Evolutionary conservation across 2,329 filamentous ascomycete species (phyloP).

Genomic region (Venturia asperata): DNA sequence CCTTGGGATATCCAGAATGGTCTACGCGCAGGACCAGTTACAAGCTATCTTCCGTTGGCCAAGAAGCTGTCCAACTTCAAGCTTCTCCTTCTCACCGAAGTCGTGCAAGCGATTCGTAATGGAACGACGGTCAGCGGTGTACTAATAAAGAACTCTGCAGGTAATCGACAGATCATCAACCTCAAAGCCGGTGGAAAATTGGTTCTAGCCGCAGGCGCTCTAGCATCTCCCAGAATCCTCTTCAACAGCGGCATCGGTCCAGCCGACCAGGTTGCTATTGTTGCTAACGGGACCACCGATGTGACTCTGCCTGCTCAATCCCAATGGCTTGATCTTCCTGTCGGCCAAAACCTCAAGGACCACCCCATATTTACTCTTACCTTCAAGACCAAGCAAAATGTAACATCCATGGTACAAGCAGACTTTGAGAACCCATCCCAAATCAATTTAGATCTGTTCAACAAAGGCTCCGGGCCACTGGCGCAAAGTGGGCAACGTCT

Average conservation of each 20-base stretch:
- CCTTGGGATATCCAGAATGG: slow-evolving; percentile 44
- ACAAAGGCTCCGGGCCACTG: background rate
- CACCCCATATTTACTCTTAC: slow-evolving; percentile 6
- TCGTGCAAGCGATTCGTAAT: slow-evolving; percentile 39
- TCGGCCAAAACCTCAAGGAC: slow-evolving; percentile 21
- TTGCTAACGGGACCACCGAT: slow-evolving; percentile 21
- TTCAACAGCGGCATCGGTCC: slow-evolving; percentile 28
- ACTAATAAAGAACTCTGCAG: slow-evolving; percentile 30
- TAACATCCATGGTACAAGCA: background rate
- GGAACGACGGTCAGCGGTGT: slow-evolving; percentile 38
- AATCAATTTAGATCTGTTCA: background rate
- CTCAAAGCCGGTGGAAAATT: slow-evolving; percentile 30
- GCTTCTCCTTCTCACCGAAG: slow-evolving; percentile 39
- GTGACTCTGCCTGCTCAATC: slow-evolving; percentile 23
- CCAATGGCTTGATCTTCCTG: slow-evolving; percentile 25
- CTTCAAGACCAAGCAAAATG: background rate
- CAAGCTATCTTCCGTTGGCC: slow-evolving; percentile 45
- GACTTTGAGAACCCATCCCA: background rate
- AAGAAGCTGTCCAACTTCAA: slow-evolving; percentile 37
- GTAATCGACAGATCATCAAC: slow-evolving; percentile 28
- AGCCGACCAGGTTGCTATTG: slow-evolving; percentile 25
- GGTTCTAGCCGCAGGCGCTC: slow-evolving; percentile 28
- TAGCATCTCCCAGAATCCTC: slow-evolving; percentile 26
- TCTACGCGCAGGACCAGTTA: slow-evolving; percentile 43
- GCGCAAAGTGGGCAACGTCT: slow-evolving; percentile 1